Base-by-base conservation (phyloP, 139 green algal species). In the Chlorella vulgaris region DNA sequence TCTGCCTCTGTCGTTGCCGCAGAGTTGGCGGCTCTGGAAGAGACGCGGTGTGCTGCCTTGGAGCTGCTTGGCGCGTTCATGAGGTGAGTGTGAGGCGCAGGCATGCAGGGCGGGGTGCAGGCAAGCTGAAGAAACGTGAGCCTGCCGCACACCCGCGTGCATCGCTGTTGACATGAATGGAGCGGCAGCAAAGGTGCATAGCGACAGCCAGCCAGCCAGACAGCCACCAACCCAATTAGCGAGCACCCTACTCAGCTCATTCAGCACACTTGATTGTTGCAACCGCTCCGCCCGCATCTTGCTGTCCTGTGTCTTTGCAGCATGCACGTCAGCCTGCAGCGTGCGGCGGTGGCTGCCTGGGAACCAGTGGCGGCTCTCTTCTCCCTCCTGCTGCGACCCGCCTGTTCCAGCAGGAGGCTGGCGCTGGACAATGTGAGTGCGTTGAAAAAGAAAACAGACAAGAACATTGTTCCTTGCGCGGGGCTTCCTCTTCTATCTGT, bases 1-100 rank as follows among this genome's bases (percentile, higher is more conserved):
- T 28, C 31, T 19, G 55, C 18, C 55, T 29, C 55, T 65, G 55
- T 21, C n/a, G 55, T 21, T n/a, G 18, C 55, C 55, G 15, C 55
- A 31, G 55, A 65, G 29, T 28, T 33, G 8, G 5, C 31, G 18
- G 63, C 43, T 0, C 63, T 68, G 42, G 60, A 71, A 28, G 35
- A 83, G 10, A 83, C 86, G 21, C 83, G 86, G 35, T 82, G 31
- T 40, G 80, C 86, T 36, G 76, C 83, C 29, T 70, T 90, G 80
- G n/a, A 66, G 42, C 79, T 88, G 36, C 76, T 90, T 43, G 65
- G 28, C 1, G 63, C 38, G 1, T 85, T 80, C 58, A 65, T 90
- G 67, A 80, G 74, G 74, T 80, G 55, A n/a, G 43, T 1, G 29
- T 15, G 29, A n/a, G n/a, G n/a, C n/a, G n/a, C n/a, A n/a, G n/a